Percentiles rank a stretch among this genome's conserved stretches.
phyloP scores from a whole-genome alignment of 495 filamentous ascomycete genomes.

The Cercophora newfieldiana region DNA sequence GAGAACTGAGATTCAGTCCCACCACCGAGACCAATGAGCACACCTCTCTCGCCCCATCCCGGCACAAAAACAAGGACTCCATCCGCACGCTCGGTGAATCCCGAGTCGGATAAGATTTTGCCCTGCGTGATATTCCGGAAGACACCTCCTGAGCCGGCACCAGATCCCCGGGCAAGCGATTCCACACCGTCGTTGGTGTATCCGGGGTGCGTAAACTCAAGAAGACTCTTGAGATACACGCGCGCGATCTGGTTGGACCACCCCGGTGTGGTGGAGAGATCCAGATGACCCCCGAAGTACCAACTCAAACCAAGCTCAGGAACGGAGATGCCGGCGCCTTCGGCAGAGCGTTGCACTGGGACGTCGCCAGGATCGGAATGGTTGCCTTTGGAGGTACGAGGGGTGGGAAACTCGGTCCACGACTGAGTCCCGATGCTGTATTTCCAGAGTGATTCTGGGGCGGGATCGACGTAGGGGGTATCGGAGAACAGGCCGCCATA shows the following conservation, averaged over 20 bases:
- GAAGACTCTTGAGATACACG: conserved; percentile 67
- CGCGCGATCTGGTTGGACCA: conserved; percentile 62
- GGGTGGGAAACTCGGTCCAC: conserved; percentile 62
- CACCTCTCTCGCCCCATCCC: conserved; percentile 67
- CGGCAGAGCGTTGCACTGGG: conserved; percentile 62
- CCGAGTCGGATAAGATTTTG: conserved; percentile 60
- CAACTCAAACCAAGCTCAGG: conserved; percentile 66
- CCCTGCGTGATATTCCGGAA: conserved; percentile 73
- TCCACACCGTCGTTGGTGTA: conserved; percentile 59
- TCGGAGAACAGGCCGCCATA: conserved; percentile 74
- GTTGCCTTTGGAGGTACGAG: conserved; percentile 57
- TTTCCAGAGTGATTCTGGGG: conserved; percentile 61
- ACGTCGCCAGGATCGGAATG: conserved; percentile 53
- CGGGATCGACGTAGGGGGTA: conserved; percentile 51
- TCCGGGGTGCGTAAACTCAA: conserved; percentile 74
- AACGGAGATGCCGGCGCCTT: conserved; percentile 69
- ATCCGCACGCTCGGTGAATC: conserved; percentile 71
- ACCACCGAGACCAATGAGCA: conserved; percentile 69
- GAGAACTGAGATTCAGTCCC: conserved; percentile 54
- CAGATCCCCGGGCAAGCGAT: conserved; percentile 45
- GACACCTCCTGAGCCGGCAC: conserved; percentile 54
- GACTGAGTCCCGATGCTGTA: conserved; percentile 58
- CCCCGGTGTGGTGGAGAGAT: conserved; percentile 65
- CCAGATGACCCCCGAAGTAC: conserved; percentile 76
- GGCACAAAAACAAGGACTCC: conserved; percentile 70